Percentiles rank a stretch among this genome's conserved stretches.
Conservation (phyloP, 345 rosid species). For the Salix exigua region DNA sequence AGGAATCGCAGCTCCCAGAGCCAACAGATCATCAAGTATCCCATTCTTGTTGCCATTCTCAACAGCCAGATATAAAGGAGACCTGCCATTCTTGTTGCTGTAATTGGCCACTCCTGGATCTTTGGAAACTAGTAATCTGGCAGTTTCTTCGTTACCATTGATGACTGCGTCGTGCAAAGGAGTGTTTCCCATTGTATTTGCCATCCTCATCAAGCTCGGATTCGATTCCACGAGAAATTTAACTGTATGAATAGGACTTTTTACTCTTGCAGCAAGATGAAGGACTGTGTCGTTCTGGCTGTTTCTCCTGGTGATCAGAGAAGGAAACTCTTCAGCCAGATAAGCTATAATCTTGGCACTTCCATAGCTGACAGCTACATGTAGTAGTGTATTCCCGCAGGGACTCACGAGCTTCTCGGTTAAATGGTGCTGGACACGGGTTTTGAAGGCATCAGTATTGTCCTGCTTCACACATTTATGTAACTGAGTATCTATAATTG, state of each 20-base stretch:
- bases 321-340: not conserved
- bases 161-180: not conserved
- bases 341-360: not conserved
- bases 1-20: not conserved
- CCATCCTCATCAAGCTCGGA: not conserved
- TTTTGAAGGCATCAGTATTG: not conserved
- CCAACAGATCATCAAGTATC: not conserved
- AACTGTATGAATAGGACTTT: not conserved
- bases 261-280: not conserved
- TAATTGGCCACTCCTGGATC: not conserved
- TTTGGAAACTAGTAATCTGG: not conserved
- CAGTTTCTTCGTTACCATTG: not conserved
- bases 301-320: not conserved
- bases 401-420: not conserved
- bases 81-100: not conserved
- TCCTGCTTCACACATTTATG: not conserved
- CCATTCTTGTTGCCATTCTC: not conserved
- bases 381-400: not conserved
- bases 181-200: not conserved
- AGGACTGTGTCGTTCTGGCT: not conserved
- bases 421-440: not conserved
- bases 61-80: slow-evolving; percentile 11
- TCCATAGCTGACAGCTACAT: not conserved
- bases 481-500: not conserved
- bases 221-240: not conserved